Evolutionary conservation across 176 grass and related monocot genomes (phyloP).

Genomic region (Triticum aestivum): DNA sequence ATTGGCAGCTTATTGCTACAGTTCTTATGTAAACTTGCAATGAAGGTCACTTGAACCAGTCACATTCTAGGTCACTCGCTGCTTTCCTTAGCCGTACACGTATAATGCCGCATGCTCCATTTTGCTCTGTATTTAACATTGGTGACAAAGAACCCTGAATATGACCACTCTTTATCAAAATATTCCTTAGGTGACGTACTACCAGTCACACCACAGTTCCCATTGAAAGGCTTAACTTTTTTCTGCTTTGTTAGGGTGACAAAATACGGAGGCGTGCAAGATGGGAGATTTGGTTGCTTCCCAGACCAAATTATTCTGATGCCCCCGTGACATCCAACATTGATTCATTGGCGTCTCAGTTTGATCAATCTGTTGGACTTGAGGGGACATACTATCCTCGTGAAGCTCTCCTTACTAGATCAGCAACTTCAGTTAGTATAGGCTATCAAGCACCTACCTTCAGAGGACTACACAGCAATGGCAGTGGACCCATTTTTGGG

Average conservation of each 20-base stretch:
- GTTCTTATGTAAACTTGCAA: background rate
- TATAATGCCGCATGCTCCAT: background rate
- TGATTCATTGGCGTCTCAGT: slow-evolving; percentile 35
- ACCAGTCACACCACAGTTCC: background rate
- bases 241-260: slow-evolving; percentile 53
- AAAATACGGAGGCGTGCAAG: slow-evolving; percentile 72
- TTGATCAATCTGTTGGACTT: slow-evolving; percentile 58
- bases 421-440: slow-evolving; percentile 52
- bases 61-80: background rate
- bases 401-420: slow-evolving; percentile 64
- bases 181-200: background rate
- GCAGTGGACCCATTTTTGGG: slow-evolving; percentile 41
- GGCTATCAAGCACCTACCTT: slow-evolving; percentile 43
- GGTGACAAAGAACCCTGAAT: background rate
- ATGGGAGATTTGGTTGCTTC: slow-evolving; percentile 79
- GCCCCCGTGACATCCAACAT: slow-evolving; percentile 48
- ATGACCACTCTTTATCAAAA: background rate
- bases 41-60: background rate
- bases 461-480: slow-evolving; percentile 21
- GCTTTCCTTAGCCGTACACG: background rate
- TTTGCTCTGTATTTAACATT: background rate
- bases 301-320: slow-evolving; percentile 38
- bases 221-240: background rate
- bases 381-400: slow-evolving; percentile 46
- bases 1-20: background rate